phyloP scores from a whole-genome alignment of 2,329 filamentous ascomycete genomes.

The Pseudogymnoascus destructans region DNA sequence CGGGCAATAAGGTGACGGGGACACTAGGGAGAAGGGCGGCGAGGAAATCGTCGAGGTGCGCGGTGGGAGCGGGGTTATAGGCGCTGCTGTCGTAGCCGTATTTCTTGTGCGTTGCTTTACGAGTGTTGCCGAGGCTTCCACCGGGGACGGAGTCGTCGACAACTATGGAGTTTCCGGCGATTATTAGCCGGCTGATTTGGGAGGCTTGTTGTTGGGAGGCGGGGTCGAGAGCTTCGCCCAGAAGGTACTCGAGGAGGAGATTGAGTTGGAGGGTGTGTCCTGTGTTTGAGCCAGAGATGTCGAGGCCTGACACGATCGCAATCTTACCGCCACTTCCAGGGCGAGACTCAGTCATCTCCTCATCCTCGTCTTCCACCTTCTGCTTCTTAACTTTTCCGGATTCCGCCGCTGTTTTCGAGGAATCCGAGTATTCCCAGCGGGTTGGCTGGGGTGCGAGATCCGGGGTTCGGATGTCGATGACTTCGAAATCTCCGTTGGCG shows the following conservation, averaged over 20 bases:
- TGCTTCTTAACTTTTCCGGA: conserved; percentile 26
- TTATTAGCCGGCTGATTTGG: conserved; percentile 70
- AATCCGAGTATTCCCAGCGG: conserved; percentile 60
- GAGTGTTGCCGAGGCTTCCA: conserved; percentile 23
- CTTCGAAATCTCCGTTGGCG: conserved; percentile 78
- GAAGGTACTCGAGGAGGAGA: conserved; percentile 72
- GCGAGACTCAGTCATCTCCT: conserved; percentile 44
- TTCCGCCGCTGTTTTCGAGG: conserved; percentile 23
- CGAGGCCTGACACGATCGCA: conserved; percentile 78
- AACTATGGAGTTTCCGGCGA: conserved; percentile 77
- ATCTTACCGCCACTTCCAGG: conserved; percentile 41
- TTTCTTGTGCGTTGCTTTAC: conserved; percentile 48
- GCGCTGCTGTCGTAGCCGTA: conserved; percentile 86
- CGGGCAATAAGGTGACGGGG: conserved; percentile 79
- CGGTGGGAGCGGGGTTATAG: conserved; percentile 78
- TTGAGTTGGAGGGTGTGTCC: conserved; percentile 64
- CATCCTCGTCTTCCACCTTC: conserved; percentile 35
- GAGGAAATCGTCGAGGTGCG: conserved; percentile 73
- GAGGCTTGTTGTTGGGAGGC: conserved; percentile 45
- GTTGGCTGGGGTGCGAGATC: conserved; percentile 72
- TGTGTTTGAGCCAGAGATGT: conserved; percentile 60
- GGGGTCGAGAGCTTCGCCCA: conserved; percentile 62
- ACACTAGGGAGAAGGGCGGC: conserved; percentile 69
- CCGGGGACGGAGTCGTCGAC: conserved; percentile 20
- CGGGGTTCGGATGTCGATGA: conserved; percentile 78